phyloP scores from a whole-genome alignment of 768 basidiomycete genomes.

The Macrocybe gigantea region DNA sequence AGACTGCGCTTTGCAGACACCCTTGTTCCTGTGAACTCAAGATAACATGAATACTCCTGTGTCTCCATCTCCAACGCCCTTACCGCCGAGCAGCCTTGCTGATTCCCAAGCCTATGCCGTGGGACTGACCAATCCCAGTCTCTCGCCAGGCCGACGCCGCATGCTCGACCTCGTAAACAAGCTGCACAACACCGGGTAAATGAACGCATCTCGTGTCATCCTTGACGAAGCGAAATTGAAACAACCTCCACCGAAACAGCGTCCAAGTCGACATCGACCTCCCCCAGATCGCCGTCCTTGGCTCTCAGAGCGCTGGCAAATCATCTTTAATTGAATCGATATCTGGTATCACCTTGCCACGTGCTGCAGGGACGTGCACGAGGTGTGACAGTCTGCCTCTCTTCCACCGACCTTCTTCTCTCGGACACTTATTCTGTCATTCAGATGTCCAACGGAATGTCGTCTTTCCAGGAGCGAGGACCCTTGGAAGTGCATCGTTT shows the following conservation, averaged over 20 bases:
- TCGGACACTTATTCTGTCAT: background rate
- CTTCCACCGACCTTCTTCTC: background rate
- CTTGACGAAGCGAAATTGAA: conserved; percentile 36
- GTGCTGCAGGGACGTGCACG: conserved; percentile 73
- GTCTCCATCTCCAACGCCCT: no score
- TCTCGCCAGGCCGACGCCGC: conserved; percentile 34
- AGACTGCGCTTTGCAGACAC: no score
- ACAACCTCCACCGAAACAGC: conserved; percentile 26
- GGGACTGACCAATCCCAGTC: conserved; percentile 44
- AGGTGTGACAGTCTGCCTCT: conserved; percentile 31
- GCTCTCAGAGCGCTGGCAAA: conserved; percentile 70
- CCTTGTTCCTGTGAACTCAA: no score
- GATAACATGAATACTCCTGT: no score
- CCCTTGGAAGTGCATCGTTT: conserved; percentile 47
- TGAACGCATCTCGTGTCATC: background rate
- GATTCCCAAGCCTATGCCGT: conserved; percentile 12
- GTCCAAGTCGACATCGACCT: conserved; percentile 68
- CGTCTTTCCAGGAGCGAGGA: conserved; percentile 34
- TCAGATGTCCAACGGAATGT: conserved; percentile 55
- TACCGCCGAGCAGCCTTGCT: no score
- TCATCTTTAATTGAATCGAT: conserved; percentile 76
- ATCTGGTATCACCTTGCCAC: conserved; percentile 64
- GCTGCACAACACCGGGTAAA: conserved; percentile 57
- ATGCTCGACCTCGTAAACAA: conserved; percentile 59
- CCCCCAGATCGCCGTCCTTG: conserved; percentile 69